Conservation (phyloP, 257 asterid genomes). For the Nicotiana benthamiana region DNA sequence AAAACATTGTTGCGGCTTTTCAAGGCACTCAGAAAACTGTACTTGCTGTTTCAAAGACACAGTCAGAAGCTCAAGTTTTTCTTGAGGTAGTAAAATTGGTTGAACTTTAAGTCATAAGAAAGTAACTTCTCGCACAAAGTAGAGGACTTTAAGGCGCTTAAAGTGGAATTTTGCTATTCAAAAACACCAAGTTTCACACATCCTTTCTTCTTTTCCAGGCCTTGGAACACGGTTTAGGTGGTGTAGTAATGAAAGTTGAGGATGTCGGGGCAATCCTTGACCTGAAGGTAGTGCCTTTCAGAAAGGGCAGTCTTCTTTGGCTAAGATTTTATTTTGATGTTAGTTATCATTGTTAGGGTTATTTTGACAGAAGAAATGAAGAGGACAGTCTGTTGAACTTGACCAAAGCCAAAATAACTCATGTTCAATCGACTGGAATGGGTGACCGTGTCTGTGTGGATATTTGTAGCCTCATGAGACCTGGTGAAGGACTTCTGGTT, state of each 20-base stretch:
- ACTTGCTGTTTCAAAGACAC: conserved; percentile 62
- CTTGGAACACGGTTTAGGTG: conserved; percentile 80
- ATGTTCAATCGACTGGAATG: conserved; percentile 70
- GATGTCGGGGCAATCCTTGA: conserved; percentile 49
- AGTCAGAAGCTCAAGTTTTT: conserved; percentile 66
- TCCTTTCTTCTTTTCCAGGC: conserved; percentile 50
- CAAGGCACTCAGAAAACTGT: conserved; percentile 58
- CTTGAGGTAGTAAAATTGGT: conserved; percentile 49
- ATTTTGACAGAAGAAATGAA: conserved; percentile 55
- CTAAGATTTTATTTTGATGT: conserved; percentile 12
- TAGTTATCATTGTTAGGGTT: conserved; percentile 37
- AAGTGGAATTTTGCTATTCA: neutral
- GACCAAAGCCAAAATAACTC: conserved; percentile 52
- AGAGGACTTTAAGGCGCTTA: neutral
- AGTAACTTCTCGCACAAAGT: neutral
- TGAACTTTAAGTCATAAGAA: neutral
- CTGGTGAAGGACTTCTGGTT: conserved; percentile 98
- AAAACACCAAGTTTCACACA: neutral
- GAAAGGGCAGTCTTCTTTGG: neutral
- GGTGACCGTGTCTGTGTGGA: conserved; percentile 94
- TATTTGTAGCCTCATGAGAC: conserved; percentile 85
- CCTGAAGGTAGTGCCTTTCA: conserved; percentile 50
- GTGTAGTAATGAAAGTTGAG: conserved; percentile 77
- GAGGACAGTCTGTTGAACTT: conserved; percentile 45
- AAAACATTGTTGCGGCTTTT: conserved; percentile 75